phyloP scores from a whole-genome alignment of 192 early-diverging fungal species.

The Backusella australiensis region DNA sequence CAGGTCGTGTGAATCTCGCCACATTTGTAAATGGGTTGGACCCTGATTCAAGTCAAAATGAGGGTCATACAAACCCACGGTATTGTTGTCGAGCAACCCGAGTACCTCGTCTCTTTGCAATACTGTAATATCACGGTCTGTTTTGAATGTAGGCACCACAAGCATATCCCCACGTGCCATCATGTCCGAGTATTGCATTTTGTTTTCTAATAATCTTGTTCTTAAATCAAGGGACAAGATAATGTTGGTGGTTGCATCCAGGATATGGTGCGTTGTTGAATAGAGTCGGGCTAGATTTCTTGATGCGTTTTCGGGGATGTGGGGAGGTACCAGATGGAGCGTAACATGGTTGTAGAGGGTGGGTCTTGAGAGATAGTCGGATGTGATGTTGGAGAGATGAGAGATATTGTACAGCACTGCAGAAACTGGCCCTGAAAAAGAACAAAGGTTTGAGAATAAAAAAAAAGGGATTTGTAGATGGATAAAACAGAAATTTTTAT shows the following conservation, averaged over 20 bases:
- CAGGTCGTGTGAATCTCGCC: slow-evolving; percentile 34
- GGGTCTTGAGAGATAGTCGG: neutral
- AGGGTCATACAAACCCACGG: slow-evolving; percentile 43
- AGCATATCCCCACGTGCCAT: slow-evolving; percentile 48
- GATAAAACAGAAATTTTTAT: neutral
- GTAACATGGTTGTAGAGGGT: slow-evolving; percentile 34
- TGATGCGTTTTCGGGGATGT: slow-evolving; percentile 40
- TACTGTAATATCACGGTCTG: neutral
- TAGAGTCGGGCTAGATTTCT: slow-evolving; percentile 53
- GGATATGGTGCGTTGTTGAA: slow-evolving; percentile 45
- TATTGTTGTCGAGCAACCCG: slow-evolving; percentile 15
- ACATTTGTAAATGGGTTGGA: slow-evolving; percentile 43
- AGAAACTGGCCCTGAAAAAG: slow-evolving; percentile 53
- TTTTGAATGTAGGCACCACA: slow-evolving; percentile 50
- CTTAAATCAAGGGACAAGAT: slow-evolving; percentile 36
- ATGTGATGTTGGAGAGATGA: slow-evolving; percentile 1
- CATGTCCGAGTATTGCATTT: slow-evolving; percentile 30
- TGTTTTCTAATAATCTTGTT: slow-evolving; percentile 34
- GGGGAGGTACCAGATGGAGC: slow-evolving; percentile 38
- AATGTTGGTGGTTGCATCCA: slow-evolving; percentile 40
- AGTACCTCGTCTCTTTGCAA: slow-evolving; percentile 32
- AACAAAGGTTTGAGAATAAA: neutral
- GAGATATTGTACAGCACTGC: slow-evolving; percentile 42
- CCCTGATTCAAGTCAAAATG: slow-evolving; percentile 49
- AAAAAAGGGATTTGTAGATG: neutral